phyloP scores from a whole-genome alignment of 805 yeast genomes.

The Yarrowia keelungensis region DNA sequence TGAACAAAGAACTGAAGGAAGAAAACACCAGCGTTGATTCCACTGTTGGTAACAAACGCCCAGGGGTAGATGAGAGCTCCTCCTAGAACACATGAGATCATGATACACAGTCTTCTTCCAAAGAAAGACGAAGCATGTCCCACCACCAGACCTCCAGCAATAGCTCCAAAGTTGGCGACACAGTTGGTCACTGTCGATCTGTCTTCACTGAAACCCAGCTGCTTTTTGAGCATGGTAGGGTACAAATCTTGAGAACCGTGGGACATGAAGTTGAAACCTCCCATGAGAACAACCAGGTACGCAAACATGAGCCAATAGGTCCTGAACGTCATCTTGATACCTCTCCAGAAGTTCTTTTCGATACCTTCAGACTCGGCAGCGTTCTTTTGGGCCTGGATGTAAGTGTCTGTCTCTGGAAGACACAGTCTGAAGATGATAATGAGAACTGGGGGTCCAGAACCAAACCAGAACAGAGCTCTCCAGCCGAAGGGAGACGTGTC shows the following conservation, averaged over 20 bases:
- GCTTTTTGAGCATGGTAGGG: slow-evolving; percentile 67
- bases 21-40: slow-evolving; percentile 14
- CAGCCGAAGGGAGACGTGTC: slow-evolving; percentile 6
- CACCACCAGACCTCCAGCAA: neutral
- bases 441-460: slow-evolving; percentile 5
- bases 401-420: slow-evolving; percentile 8
- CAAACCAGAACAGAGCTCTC: slow-evolving; percentile 21
- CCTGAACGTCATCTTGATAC: slow-evolving; percentile 42
- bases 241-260: slow-evolving; percentile 78
- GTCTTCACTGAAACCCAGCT: slow-evolving; percentile 57
- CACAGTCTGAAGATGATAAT: slow-evolving; percentile 12
- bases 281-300: slow-evolving; percentile 65
- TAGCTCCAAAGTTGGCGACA: slow-evolving; percentile 14
- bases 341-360: slow-evolving; percentile 2
- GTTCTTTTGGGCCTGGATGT: neutral
- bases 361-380: slow-evolving; percentile 1
- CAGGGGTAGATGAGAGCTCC: slow-evolving; percentile 24
- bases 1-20: slow-evolving; percentile 15
- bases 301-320: slow-evolving; percentile 65
- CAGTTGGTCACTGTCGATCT: slow-evolving; percentile 10
- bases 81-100: slow-evolving; percentile 4
- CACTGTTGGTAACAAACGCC: slow-evolving; percentile 18
- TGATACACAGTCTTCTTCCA: slow-evolving; percentile 11
- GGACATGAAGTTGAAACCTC: slow-evolving; percentile 51
- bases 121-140: slow-evolving; percentile 3